Percentiles rank a stretch among this genome's conserved stretches.
Evolutionary conservation across 371 early-diverging fungal genomes (phyloP).

Genomic region (Lichtheimia hyalospora): DNA sequence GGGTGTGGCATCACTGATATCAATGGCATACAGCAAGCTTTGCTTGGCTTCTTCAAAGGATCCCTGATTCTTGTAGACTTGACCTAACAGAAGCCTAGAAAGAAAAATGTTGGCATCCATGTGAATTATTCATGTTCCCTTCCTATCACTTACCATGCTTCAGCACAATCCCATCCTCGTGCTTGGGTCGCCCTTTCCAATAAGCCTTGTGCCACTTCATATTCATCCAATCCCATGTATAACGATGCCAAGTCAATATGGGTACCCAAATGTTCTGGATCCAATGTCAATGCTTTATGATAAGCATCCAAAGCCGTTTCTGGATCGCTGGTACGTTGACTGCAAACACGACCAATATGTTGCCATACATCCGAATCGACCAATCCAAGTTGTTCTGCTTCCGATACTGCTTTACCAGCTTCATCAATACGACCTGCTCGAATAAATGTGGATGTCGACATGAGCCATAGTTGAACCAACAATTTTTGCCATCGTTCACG

Average conservation of each 20-base stretch:
- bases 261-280: constrained; percentile 29
- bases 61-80: constrained; percentile 24
- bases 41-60: constrained; percentile 28
- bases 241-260: constrained; percentile 25
- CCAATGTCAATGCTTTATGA: constrained; percentile 45
- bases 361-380: constrained; percentile 58
- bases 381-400: constrained; percentile 55
- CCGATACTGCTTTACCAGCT: constrained; percentile 59
- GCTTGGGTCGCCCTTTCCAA: constrained; percentile 28
- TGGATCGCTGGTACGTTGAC: constrained; percentile 5
- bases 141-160: constrained; percentile 36
- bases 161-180: constrained; percentile 32
- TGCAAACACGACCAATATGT: constrained; percentile 48
- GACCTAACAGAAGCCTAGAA: constrained; percentile 19
- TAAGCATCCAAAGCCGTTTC: constrained; percentile 44
- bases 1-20: constrained; percentile 29
- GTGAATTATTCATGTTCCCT: too few species aligned
- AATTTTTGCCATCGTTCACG: constrained; percentile 26
- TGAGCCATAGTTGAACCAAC: constrained; percentile 48
- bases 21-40: constrained; percentile 31
- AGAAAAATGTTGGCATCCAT: too few species aligned
- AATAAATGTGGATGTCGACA: constrained; percentile 58
- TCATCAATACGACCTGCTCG: constrained; percentile 57
- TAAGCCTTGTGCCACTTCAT: constrained; percentile 32
- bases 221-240: constrained; percentile 16